Evolutionary conservation across 2,329 filamentous ascomycete species (phyloP).

Genomic region (Erysiphe pulchra): DNA sequence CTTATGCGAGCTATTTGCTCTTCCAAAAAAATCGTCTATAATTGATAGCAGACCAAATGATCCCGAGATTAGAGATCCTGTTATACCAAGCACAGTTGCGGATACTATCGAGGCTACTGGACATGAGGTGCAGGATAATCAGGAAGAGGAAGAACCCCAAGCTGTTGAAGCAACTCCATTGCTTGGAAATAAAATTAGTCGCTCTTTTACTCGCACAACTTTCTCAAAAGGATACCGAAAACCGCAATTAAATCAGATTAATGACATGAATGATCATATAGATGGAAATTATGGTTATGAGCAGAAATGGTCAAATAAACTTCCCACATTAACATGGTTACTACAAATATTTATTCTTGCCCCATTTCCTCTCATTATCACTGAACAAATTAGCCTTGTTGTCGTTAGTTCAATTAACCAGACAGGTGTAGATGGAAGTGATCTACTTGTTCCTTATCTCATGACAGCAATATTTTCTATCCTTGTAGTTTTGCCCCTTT

Average conservation of each 20-base stretch:
- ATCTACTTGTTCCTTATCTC: constrained; percentile 45
- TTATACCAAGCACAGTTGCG: constrained; percentile 11
- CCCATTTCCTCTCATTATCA: constrained; percentile 51
- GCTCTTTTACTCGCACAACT: constrained; percentile 29
- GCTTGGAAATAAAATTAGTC: constrained; percentile 16
- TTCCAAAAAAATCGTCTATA: constrained; percentile 47
- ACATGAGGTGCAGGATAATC: constrained; percentile 8
- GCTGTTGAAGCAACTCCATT: constrained; percentile 28
- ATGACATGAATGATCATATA: constrained; percentile 8
- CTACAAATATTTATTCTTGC: constrained; percentile 61
- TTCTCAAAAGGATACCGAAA: constrained; percentile 26
- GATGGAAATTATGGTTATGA: constrained; percentile 36
- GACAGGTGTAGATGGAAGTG: constrained; percentile 62
- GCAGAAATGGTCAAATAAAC: constrained; percentile 57
- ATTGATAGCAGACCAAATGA: constrained; percentile 29
- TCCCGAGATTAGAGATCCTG: constrained; percentile 18
- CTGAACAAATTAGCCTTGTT: constrained; percentile 52
- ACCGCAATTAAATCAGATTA: constrained; percentile 7
- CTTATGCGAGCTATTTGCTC: constrained; percentile 54
- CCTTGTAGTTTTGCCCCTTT: constrained; percentile 46
- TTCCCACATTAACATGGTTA: constrained; percentile 72
- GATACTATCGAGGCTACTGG: constrained; percentile 17
- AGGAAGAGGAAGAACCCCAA: constrained; percentile 5
- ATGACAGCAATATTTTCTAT: constrained; percentile 40
- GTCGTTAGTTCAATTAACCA: constrained; percentile 49